Base-by-base conservation (phyloP, 2,329 filamentous ascomycete genomes). In the Paecilomyces variotii region DNA sequence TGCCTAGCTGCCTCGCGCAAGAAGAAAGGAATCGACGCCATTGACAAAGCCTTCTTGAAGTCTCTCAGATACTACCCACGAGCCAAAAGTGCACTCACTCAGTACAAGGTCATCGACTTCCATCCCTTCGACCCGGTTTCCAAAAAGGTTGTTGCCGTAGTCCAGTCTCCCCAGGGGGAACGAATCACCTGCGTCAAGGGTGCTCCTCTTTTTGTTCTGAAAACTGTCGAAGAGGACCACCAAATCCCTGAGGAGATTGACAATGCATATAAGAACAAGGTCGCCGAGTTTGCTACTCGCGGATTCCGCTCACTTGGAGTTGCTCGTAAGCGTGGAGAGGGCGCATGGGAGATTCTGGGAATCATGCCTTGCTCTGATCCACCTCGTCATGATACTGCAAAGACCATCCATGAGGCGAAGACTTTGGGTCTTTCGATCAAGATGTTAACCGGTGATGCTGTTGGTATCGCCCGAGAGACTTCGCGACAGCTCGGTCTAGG, bases 351-450 rank as follows among this genome's bases (percentile, higher is more conserved):
- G 76, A 92, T 96, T 67, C 86, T 96, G 67, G 91, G 91, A 70
- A 96, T 96, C 70, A 93, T 96, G 89, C 91, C 91, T 71, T 96
- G 91, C 83, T 90, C 87, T 68, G 91, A 96, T 75, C 91, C 91
- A 68, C 91, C 91, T 67, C 89, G 91, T 71, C 87, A 95, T 80
- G 91, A 96, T 72, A 96, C 91, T 67, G 90, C 87, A 69, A 89
- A 90, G 75, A 96, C 91, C 62, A 89, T 96, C 79, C 88, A 89
- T 75, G 91, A 96, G 78, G 91, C 91, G 70, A 93, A 94, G 82
- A 83, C 81, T 63, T 85, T 96, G 60, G 91, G 91, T 81, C 82
- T 96, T 62, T 91, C 88, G 66, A 91, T 96, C 79, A 96, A 96
- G 84, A 96, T 96, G 90, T 84, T 96, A 79, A 96, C 91, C 78